These are phyloP conservation scores for Porogramme epimiltina DNA, from an alignment of 1,284 basidiomycete genomes.

Conservation along the genomic window DNA sequence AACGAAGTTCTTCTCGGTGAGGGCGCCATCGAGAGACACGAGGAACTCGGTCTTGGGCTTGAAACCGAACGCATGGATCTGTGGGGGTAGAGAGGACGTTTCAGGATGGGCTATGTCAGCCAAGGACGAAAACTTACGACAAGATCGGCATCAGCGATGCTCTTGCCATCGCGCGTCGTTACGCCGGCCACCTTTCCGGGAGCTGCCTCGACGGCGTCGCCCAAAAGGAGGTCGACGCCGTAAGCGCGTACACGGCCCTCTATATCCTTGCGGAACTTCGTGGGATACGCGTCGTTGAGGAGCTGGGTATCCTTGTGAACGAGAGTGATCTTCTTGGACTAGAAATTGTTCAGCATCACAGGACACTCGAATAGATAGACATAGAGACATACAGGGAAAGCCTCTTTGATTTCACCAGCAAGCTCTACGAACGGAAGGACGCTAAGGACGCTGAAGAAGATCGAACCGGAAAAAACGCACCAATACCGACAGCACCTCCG, in stretches of 20 bases:
- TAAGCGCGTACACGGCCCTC: constrained; percentile 41
- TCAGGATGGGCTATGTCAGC: background rate
- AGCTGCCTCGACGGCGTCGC: constrained; percentile 53
- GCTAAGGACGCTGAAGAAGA: background rate
- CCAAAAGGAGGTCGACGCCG: constrained; percentile 53
- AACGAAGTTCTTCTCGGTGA: constrained; percentile 45
- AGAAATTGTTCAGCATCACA: too few relatives aligned
- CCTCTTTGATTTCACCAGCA: constrained; percentile 59
- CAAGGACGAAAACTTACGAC: constrained; percentile 45
- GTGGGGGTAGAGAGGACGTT: background rate
- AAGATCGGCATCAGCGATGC: constrained; percentile 53
- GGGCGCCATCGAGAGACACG: constrained; percentile 42
- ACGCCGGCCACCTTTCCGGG: constrained; percentile 35
- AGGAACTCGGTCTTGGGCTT: constrained; percentile 50
- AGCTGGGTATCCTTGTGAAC: constrained; percentile 55
- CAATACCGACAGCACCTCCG: constrained; percentile 64
- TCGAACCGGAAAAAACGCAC: constrained; percentile 34
- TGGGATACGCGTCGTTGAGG: constrained; percentile 59
- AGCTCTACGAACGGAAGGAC: constrained; percentile 43
- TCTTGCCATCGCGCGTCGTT: constrained; percentile 54
- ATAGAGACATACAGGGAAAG: constrained; percentile 25
- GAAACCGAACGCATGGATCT: constrained; percentile 52
- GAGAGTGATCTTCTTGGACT: constrained; percentile 66
- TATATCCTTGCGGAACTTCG: constrained; percentile 53
- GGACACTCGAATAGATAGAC: too few relatives aligned